These are phyloP conservation scores for Aphanomyces euteiches DNA, from an alignment of 352 stramenopile genomes.

Conservation along the genomic window DNA sequence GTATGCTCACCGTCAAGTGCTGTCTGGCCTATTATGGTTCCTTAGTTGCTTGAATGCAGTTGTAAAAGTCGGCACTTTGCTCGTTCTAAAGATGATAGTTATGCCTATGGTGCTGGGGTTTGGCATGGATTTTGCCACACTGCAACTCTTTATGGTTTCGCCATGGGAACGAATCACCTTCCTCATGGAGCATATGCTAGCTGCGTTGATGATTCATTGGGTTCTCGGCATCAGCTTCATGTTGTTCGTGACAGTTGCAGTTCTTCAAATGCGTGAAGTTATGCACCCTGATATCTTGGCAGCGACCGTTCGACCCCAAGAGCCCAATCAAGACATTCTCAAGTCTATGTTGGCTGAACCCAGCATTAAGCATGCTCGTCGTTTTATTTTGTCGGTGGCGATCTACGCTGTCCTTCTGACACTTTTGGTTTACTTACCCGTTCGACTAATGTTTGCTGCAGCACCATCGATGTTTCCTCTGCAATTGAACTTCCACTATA, in stretches of 20 bases:
- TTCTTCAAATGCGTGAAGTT: constrained; percentile 93
- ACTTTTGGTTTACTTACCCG: constrained; percentile 85
- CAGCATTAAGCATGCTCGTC: constrained; percentile 88
- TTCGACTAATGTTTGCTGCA: constrained; percentile 54
- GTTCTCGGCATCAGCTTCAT: constrained; percentile 97
- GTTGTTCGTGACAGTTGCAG: constrained; percentile 95
- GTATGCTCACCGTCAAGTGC: constrained; percentile 76
- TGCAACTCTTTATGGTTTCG: constrained; percentile 83
- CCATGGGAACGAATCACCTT: constrained; percentile 72
- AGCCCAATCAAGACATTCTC: constrained; percentile 95
- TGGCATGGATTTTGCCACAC: constrained; percentile 91
- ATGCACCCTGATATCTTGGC: constrained; percentile 90
- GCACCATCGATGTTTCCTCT: constrained; percentile 63
- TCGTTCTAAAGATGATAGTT: constrained; percentile 97
- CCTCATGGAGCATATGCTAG: constrained; percentile 86
- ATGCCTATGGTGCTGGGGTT: constrained; percentile 92
- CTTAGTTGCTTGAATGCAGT: constrained; percentile 77
- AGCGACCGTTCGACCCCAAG: constrained; percentile 89
- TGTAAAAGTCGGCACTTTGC: constrained; percentile 93
- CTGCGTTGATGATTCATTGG: constrained; percentile 94
- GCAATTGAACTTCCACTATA: constrained; percentile 87
- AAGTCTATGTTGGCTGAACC: constrained; percentile 93
- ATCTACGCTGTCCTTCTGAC: constrained; percentile 89
- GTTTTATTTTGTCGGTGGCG: constrained; percentile 89
- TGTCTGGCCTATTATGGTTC: constrained; percentile 75